Evolutionary conservation across 2,329 filamentous ascomycete species (phyloP), one percentile per base, ranked within the genome.

Genomic region (Epichloe bromicola): DNA sequence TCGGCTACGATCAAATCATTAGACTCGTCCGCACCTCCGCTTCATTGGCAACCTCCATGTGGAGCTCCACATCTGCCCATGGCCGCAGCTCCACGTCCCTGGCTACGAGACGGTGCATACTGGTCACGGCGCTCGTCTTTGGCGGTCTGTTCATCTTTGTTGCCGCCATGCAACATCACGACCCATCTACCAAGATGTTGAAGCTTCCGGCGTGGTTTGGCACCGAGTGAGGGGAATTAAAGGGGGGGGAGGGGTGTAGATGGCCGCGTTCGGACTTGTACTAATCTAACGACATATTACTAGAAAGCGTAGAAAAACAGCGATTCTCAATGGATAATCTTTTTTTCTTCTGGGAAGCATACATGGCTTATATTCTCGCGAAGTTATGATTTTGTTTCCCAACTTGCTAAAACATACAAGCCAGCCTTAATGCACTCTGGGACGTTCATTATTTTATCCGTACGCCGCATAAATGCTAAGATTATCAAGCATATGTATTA

Each of bases 1-100:
- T 68, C 10, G 67, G 67, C 34, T 66, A 66, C 53, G 65, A 68
- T 41, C 64, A 67, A 47, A 55, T 68, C 42, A 48, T 60, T 26
- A 53, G 56, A 20, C 51, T 58, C 26, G 60, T 55, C 47, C 54
- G 54, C 33, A 54, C 58, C 15, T 54, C 57, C 3, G 53, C 52
- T 4, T 47, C 53, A 15, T 67, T 61, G 63, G 51, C 57, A 3
- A 50, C 56, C 8, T 52, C 54, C 20, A 51, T 56, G 39, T 55
- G 59, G 52, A 53, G 58, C 36, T 53, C 60, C 12, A 56, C 59
- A 11, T 46, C 52, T 5, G 52, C 56, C 12, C 53, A 54, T 15
- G 55, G 58, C 20, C 52, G 51, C 11, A 30, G 46, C 10, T 34
- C 46, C 14, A 39, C 50, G 3, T 38, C 43, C 5, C 3, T 51